These are phyloP conservation scores for Dendrobium officinale DNA, from an alignment of 106 monocot species.

Conservation along the genomic window DNA sequence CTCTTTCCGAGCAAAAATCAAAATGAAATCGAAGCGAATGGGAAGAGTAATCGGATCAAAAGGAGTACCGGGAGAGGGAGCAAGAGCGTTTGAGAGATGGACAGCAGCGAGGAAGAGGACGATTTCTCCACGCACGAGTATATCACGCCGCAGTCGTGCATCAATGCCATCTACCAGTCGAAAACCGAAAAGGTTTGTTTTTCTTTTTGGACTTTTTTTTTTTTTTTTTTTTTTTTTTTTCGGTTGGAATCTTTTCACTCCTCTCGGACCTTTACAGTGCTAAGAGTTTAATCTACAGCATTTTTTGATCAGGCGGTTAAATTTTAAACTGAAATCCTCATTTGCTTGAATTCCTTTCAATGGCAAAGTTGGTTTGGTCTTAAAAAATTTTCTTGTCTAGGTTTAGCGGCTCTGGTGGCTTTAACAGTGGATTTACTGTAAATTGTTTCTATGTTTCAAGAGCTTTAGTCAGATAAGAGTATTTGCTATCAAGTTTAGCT, in stretches of 20 bases:
- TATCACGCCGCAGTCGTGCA: conserved; percentile 93
- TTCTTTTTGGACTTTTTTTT: background rate
- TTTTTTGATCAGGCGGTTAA: background rate
- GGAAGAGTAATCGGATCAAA: background rate
- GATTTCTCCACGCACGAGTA: conserved; percentile 84
- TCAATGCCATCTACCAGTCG: conserved; percentile 73
- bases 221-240: background rate
- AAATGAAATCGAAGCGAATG: conserved; percentile 3
- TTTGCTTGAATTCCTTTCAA: background rate
- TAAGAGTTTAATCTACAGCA: background rate
- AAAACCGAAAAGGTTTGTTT: conserved; percentile 80
- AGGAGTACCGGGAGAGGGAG: background rate
- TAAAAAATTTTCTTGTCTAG: background rate
- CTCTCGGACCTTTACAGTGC: background rate
- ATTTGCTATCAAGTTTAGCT: background rate
- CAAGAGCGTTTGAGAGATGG: conserved; percentile 30
- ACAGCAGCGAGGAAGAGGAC: conserved; percentile 97
- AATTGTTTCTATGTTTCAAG: background rate
- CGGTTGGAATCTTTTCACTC: background rate
- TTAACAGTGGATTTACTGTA: background rate
- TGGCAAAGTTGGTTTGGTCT: background rate
- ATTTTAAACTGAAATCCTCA: background rate
- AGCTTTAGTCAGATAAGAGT: background rate
- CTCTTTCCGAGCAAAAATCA: background rate
- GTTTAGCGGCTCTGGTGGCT: background rate